Evolutionary conservation across 768 basidiomycete genomes (phyloP).

Genomic region (Pulveroboletus sp.): DNA sequence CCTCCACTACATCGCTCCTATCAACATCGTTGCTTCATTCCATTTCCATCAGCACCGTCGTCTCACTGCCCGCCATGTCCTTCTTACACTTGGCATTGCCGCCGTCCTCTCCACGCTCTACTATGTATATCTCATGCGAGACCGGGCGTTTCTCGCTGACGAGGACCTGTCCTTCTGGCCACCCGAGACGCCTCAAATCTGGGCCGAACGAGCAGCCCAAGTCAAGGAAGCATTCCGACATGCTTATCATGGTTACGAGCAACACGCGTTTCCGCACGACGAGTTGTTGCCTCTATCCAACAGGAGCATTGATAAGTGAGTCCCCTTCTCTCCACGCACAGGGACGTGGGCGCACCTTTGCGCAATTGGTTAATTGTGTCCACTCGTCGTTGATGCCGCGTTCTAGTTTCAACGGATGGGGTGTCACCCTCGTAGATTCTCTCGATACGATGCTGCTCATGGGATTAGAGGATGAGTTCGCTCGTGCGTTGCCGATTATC

Average conservation of each 20-base stretch:
- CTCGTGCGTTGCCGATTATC: conserved; percentile 52
- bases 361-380: background rate
- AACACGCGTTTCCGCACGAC: conserved; percentile 58
- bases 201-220: conserved; percentile 48
- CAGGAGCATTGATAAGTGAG: conserved; percentile 46
- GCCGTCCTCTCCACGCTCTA: conserved; percentile 14
- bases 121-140: conserved; percentile 8
- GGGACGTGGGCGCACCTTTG: background rate
- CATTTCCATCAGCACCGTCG: conserved; percentile 6
- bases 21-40: background rate
- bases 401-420: conserved; percentile 75
- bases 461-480: conserved; percentile 67
- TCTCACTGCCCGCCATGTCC: conserved; percentile 14
- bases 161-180: background rate
- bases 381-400: background rate
- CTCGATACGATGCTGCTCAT: conserved; percentile 84
- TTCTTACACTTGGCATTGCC: conserved; percentile 11
- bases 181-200: conserved; percentile 28
- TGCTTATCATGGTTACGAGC: conserved; percentile 62
- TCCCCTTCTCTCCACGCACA: background rate
- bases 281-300: conserved; percentile 55
- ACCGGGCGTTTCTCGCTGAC: background rate
- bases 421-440: conserved; percentile 71
- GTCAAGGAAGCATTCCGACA: conserved; percentile 62
- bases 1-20: background rate